A percentile compares a stretch with the other conserved stretches of the same genome.
Evolutionary conservation across 2,329 filamentous ascomycete species (phyloP).

Genomic region (Aspergillus fumigatus): DNA sequence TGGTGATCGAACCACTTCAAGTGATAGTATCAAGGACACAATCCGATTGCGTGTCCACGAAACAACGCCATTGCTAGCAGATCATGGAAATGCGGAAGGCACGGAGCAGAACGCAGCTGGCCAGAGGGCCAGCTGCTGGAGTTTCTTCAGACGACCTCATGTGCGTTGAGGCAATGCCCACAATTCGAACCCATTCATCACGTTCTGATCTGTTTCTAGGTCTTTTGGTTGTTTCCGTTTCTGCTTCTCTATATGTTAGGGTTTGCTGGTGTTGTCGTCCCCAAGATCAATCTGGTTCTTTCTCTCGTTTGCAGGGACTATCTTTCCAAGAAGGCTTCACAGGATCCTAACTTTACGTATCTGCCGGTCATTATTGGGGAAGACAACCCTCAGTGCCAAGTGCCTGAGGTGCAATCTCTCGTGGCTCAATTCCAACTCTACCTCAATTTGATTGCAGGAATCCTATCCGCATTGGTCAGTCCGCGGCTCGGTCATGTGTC

Average conservation of each 20-base stretch:
- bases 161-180: conserved; percentile 30
- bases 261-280: conserved; percentile 79
- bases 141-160: conserved; percentile 45
- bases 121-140: neutral
- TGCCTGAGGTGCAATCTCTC: conserved; percentile 69
- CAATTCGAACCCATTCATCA: neutral
- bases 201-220: conserved; percentile 42
- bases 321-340: conserved; percentile 61
- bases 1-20: neutral
- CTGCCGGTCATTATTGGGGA: conserved; percentile 62
- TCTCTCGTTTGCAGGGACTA: conserved; percentile 79
- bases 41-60: conserved; percentile 14
- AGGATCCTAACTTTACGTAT: conserved; percentile 57
- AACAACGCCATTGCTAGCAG: conserved; percentile 23
- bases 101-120: neutral
- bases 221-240: conserved; percentile 77
- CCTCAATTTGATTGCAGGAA: conserved; percentile 67
- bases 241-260: conserved; percentile 79
- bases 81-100: neutral
- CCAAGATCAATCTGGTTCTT: conserved; percentile 81
- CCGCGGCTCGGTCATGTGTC: conserved; percentile 82
- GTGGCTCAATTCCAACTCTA: conserved; percentile 76
- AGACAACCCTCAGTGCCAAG: conserved; percentile 74
- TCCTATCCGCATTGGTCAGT: conserved; percentile 73
- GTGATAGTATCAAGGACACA: neutral